phyloP scores from a whole-genome alignment of 331 rosid species.

The Rhamnella rubrinervis region DNA sequence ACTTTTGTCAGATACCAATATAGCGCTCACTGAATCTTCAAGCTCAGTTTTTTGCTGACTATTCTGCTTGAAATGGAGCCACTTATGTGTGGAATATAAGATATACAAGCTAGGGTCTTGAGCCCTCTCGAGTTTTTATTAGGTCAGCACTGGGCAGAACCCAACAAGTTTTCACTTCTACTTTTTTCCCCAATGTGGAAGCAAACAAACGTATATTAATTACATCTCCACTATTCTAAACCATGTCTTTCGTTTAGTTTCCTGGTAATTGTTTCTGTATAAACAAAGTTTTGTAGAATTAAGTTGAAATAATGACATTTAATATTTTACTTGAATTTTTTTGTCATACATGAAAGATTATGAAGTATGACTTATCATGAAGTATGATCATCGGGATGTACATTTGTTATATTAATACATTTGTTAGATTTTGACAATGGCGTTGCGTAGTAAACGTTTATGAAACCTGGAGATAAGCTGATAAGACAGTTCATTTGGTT shows the following conservation, averaged over 20 bases:
- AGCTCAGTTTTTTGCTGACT: too few species aligned
- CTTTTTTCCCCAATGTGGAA: too few species aligned
- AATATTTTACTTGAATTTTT: background rate
- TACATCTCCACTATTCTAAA: background rate
- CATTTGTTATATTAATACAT: too few species aligned
- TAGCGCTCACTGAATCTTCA: too few species aligned
- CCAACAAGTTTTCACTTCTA: too few species aligned
- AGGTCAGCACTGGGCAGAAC: too few species aligned
- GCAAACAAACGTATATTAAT: background rate
- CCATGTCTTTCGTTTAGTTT: too few species aligned
- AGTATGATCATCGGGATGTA: background rate
- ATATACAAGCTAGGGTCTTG: too few species aligned
- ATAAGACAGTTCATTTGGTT: background rate
- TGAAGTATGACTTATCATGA: background rate
- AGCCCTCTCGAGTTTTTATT: too few species aligned
- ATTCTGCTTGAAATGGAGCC: too few species aligned
- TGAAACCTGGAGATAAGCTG: background rate
- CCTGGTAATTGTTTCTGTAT: background rate
- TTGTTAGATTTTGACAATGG: background rate
- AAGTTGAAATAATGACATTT: background rate
- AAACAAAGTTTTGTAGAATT: background rate
- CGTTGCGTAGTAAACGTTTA: constrained; percentile 4
- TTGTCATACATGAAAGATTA: background rate
- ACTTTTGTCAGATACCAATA: too few species aligned
- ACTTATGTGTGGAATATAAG: too few species aligned